These are phyloP conservation scores for Cyclotella atomus DNA, from an alignment of 108 stramenopile genomes.

Conservation along the genomic window DNA sequence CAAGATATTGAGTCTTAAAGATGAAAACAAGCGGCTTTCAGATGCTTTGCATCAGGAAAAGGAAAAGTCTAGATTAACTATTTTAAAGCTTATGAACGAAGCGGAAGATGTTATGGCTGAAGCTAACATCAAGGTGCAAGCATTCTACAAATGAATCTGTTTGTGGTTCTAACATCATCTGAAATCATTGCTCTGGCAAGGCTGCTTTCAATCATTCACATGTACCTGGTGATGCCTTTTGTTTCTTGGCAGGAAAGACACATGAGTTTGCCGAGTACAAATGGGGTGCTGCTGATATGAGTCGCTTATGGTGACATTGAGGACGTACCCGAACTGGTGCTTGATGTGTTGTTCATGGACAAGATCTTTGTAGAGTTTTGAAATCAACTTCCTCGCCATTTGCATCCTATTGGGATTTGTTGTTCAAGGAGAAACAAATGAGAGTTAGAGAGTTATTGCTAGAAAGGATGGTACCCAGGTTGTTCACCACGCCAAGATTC, in stretches of 20 bases:
- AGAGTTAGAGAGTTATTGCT: slow-evolving; percentile 14
- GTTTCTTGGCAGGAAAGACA: slow-evolving; percentile 22
- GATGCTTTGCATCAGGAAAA: background rate
- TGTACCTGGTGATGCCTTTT: slow-evolving; percentile 10
- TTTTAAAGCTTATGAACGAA: background rate
- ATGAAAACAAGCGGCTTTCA: background rate
- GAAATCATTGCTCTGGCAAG: slow-evolving; percentile 17
- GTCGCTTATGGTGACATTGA: too few species aligned
- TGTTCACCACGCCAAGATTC: background rate
- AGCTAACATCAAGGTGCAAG: slow-evolving; percentile 1
- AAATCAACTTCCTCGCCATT: slow-evolving; percentile 8
- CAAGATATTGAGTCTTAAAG: too few species aligned
- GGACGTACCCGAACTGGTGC: background rate
- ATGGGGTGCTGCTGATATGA: slow-evolving; percentile 16
- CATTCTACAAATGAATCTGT: slow-evolving; percentile 18
- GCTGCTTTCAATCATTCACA: slow-evolving; percentile 16
- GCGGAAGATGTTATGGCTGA: background rate
- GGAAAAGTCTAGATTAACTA: background rate
- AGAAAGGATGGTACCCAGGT: slow-evolving; percentile 5
- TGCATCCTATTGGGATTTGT: slow-evolving; percentile 1
- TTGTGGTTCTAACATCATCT: slow-evolving; percentile 15
- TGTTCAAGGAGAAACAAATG: slow-evolving; percentile 17
- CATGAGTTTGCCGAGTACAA: slow-evolving; percentile 17
- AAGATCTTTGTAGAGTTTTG: slow-evolving; percentile 17
- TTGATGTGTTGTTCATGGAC: slow-evolving; percentile 19